Evolutionary conservation across 2,329 filamentous ascomycete genomes (phyloP).

Genomic region (Xylaria arbuscula): DNA sequence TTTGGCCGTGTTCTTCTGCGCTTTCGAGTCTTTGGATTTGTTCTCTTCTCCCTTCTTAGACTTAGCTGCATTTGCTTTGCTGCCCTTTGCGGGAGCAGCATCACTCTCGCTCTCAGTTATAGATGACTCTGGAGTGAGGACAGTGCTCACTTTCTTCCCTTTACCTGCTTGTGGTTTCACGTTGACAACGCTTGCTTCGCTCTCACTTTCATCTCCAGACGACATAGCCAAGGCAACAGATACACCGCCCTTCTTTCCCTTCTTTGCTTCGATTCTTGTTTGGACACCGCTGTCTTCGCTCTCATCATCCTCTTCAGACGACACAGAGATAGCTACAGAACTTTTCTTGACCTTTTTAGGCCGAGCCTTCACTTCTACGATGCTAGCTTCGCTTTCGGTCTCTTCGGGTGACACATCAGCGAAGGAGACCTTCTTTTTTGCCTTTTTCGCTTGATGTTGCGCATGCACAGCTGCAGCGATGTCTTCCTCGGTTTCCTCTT

Average conservation of each 20-base stretch:
- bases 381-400: slow-evolving; percentile 21
- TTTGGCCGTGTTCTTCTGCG: slow-evolving; percentile 2
- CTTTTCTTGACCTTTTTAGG: slow-evolving; percentile 14
- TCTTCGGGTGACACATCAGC: slow-evolving; percentile 32
- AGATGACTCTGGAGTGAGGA: slow-evolving; percentile 18
- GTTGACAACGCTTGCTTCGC: slow-evolving; percentile 28
- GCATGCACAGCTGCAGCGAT: slow-evolving; percentile 18
- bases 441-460: slow-evolving; percentile 22
- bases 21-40: slow-evolving; percentile 15
- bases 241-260: slow-evolving; percentile 1
- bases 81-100: slow-evolving; percentile 18
- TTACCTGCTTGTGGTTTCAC: slow-evolving; percentile 38
- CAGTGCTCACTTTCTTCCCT: slow-evolving; percentile 21
- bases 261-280: slow-evolving; percentile 8
- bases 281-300: background rate
- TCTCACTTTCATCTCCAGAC: slow-evolving; percentile 30
- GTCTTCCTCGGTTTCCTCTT: slow-evolving; percentile 28
- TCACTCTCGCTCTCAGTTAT: slow-evolving; percentile 21
- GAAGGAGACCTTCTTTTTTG: slow-evolving; percentile 29
- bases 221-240: slow-evolving; percentile 15
- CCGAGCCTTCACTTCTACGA: background rate
- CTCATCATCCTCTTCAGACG: slow-evolving; percentile 12
- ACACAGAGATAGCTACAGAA: slow-evolving; percentile 1
- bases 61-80: slow-evolving; percentile 11
- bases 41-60: slow-evolving; percentile 4